phyloP scores from a whole-genome alignment of 1,139 yeast species.

The Saccharomyces hybrid region DNA sequence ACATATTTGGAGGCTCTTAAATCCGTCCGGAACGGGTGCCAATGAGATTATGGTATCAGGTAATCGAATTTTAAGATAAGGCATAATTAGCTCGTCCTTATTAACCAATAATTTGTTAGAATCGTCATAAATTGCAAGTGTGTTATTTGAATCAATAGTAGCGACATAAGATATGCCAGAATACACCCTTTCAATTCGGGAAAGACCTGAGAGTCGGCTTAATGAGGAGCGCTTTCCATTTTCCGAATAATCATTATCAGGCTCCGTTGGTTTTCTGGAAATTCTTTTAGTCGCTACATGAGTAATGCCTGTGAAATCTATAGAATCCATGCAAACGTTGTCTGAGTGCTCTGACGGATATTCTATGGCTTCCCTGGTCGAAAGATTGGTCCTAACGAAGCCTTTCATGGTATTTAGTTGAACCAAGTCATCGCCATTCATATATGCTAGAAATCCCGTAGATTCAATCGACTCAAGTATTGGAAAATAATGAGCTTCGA shows the following conservation, averaged over 20 bases:
- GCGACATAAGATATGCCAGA: neutral
- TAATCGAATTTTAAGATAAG: neutral
- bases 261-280: neutral
- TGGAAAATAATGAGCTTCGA: neutral
- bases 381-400: neutral
- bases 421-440: neutral
- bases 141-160: neutral
- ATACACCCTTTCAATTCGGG: neutral
- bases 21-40: neutral
- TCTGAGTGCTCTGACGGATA: neutral
- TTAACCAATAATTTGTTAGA: neutral
- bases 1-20: neutral
- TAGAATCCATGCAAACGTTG: neutral
- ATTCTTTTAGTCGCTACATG: neutral
- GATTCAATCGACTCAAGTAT: neutral
- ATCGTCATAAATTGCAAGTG: neutral
- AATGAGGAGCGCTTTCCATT: neutral
- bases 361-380: neutral
- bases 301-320: neutral
- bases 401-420: neutral
- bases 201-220: neutral
- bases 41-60: neutral
- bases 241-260: neutral
- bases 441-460: neutral
- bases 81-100: neutral